Base-by-base conservation (phyloP, 73 alveolate species). In the Paramecium biaurelia region DNA sequence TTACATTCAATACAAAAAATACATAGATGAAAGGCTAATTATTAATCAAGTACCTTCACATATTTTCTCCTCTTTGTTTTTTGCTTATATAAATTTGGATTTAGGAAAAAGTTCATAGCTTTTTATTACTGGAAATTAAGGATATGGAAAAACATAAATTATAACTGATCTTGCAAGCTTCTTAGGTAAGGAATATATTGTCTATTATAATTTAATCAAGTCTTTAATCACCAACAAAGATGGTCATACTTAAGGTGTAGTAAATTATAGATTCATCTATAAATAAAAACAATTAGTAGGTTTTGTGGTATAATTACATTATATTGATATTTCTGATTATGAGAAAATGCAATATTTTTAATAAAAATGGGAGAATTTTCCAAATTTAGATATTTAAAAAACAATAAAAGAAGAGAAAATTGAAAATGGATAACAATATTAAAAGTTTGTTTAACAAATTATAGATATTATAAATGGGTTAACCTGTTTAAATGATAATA, bases 51-150 rank as follows among this genome's bases (percentile, higher is more conserved):
- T 63, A 14, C 84, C 84, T 23, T 49, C 84, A 23, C 84, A 63
- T 63, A 63, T 63, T 7, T 63, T 63, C 45, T 63, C 84, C 1
- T 5, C 15, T 63, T 14, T 63, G 12, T 63, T 63, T 63, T 63
- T 12, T 26, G 84, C 84, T 26, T 63, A 26, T n/a, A 11, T 30
- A 30, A 63, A 63, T 63, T 63, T 63, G 12, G 84, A 63, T 63
- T 63, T 63, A 34, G 84, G 84, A 30, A 63, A 63, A 32, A 63
- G 45, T 63, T 30, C 84, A 2, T 4, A 63, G 26, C 23, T 63
- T 3, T 63, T 63, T 32, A 32, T 63, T 63, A 63, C 84, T 63
- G 84, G 84, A 32, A 63, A 63, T 63, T 30, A 63, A 63, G 84
- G 84, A 63, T 63, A 63, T 63, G 84, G 84, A 32, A 63, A 63